A percentile compares a stretch with the other conserved stretches of the same genome.
These are phyloP conservation scores for Gossypium aridum DNA, from an alignment of 441 rosid genomes.

Conservation along the genomic window DNA sequence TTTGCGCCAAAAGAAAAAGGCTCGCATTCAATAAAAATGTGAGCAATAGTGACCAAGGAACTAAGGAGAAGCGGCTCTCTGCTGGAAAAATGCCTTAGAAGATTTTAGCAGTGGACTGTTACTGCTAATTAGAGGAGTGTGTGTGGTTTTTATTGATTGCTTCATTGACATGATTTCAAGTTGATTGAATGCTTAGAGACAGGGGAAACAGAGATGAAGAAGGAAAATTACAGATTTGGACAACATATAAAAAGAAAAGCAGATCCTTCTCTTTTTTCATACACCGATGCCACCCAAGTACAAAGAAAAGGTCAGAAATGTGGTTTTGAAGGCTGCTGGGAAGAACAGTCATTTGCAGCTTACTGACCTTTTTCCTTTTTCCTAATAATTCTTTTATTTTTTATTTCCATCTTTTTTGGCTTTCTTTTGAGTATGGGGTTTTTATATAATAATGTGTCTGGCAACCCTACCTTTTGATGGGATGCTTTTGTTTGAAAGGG, in stretches of 20 bases:
- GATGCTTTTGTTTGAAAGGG: slow-evolving; percentile 28
- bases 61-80: background rate
- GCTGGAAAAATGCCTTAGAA: background rate
- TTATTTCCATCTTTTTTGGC: slow-evolving; percentile 15
- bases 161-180: slow-evolving; percentile 2
- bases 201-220: slow-evolving; percentile 8
- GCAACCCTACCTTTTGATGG: slow-evolving; percentile 42
- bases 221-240: slow-evolving; percentile 11
- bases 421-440: background rate
- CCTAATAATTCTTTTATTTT: background rate
- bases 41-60: slow-evolving; percentile 7
- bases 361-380: background rate
- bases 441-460: slow-evolving; percentile 15
- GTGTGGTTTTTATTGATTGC: background rate
- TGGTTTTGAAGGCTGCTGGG: slow-evolving; percentile 20
- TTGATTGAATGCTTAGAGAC: slow-evolving; percentile 14
- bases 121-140: slow-evolving; percentile 6
- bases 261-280: slow-evolving; percentile 7
- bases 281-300: background rate
- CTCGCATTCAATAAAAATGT: slow-evolving; percentile 18
- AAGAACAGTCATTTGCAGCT: slow-evolving; percentile 15
- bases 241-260: slow-evolving; percentile 18
- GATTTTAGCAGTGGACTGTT: background rate
- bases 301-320: slow-evolving; percentile 1
- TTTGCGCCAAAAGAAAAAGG: slow-evolving; percentile 35